Evolutionary conservation across 257 asterid genomes (phyloP).

Genomic region (Ilex aquifolium): DNA sequence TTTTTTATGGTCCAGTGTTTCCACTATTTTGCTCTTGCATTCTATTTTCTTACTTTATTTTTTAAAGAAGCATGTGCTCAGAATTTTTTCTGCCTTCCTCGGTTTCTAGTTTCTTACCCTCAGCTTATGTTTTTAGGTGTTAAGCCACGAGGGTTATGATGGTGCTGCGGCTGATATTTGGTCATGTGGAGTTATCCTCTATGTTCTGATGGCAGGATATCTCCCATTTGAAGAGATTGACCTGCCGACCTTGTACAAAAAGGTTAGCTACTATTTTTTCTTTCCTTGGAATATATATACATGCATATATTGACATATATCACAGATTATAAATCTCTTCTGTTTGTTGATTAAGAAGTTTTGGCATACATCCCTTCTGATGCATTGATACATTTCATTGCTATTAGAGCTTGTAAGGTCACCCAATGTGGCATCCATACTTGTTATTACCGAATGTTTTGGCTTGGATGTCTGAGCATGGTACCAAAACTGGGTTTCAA

Average conservation of each 20-base stretch:
- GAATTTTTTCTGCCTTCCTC: no score
- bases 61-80: not conserved
- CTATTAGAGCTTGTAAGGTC: no score
- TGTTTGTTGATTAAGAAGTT: no score
- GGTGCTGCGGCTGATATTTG: slow-evolving; percentile 97
- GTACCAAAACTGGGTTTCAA: no score
- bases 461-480: no score
- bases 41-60: not conserved
- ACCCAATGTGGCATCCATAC: no score
- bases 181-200: slow-evolving; percentile 96
- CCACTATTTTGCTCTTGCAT: not conserved
- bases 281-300: slow-evolving; percentile 4
- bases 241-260: slow-evolving; percentile 62
- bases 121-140: slow-evolving; percentile 44
- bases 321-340: no score
- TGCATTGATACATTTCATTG: no score
- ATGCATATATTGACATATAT: not conserved
- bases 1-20: not conserved
- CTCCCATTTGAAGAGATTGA: slow-evolving; percentile 78
- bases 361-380: no score
- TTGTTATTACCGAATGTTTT: no score
- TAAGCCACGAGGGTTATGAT: slow-evolving; percentile 78
- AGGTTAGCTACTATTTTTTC: slow-evolving; percentile 37
- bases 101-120: slow-evolving; percentile 9
- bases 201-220: slow-evolving; percentile 82